Base-by-base conservation (phyloP, 202 grass and related monocot genomes). In the Cymbopogon flexuosus region DNA sequence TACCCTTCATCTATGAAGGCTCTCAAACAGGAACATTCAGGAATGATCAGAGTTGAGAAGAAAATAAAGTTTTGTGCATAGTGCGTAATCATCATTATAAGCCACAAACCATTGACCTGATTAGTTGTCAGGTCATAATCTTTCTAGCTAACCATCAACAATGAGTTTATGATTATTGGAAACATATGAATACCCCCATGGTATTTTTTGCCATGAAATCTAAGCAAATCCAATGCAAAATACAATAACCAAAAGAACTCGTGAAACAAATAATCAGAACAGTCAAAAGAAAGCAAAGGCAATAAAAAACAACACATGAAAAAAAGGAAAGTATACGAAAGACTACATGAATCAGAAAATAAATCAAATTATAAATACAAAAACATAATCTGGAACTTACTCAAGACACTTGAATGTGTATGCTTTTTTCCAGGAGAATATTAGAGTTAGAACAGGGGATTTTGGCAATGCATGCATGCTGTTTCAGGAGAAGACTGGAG, bases 351-450 rank as follows among this genome's bases (percentile, higher is more conserved):
- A 77, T 72, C 30, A 72, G 8, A 65, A 63, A 77, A 66, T 34
- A 85, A 76, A 57, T 30, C 8, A 22, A 64, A 84, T 54, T 76
- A 15, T 15, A 16, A 81, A 80, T 59, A 31, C 22, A 62, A 10
- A 84, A 62, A n/a, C 22, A 89, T 49, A 45, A 85, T 34, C 16
- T 62, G 67, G 62, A 89, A 47, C 33, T 78, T 85, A 78, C 78
- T 73, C 30, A 46, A 72, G 36, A 60, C 18, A 75, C 31, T 27
- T 2, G 5, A 61, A 47, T 7, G 62, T 70, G 68, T 75, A 36
- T 39, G 31, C 49, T 68, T 51, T 76, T 77, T 72, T 29, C 47
- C 39, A 77, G 45, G 39, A 72, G 78, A 76, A 81, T 52, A 77
- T 36, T 62, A 62, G 42, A 79, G 68, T 9, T 49, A 51, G 64